Evolutionary conservation across 106 monocot species (phyloP).

Genomic region (Xerophyta viscosa): DNA sequence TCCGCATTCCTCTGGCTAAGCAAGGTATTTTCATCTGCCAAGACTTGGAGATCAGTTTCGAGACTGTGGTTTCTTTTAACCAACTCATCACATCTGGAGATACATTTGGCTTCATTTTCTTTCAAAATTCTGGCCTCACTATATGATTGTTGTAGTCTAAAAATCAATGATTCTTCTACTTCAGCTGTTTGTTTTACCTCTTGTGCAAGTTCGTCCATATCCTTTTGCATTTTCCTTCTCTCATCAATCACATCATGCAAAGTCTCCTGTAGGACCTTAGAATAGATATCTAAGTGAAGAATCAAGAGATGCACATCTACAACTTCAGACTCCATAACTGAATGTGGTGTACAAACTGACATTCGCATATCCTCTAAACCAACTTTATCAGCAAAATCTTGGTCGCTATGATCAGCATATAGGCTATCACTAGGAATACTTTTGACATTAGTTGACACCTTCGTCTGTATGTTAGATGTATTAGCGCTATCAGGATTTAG

Average conservation of each 20-base stretch:
- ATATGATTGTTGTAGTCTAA: constrained; percentile 28
- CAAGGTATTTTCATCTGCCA: constrained; percentile 37
- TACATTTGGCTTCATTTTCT: constrained; percentile 38
- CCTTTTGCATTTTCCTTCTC: constrained; percentile 27
- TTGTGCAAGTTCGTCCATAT: constrained; percentile 29
- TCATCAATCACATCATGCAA: constrained; percentile 27
- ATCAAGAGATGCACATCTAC: constrained; percentile 35
- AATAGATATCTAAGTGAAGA: constrained; percentile 45
- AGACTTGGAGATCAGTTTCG: constrained; percentile 46
- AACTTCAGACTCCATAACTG: constrained; percentile 38
- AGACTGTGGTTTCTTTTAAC: constrained; percentile 34
- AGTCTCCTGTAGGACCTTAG: constrained; percentile 52
- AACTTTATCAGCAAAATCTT: constrained; percentile 9
- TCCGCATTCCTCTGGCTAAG: constrained; percentile 41
- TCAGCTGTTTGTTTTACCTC: constrained; percentile 36
- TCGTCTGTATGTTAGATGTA: not conserved
- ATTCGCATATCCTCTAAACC: constrained; percentile 23
- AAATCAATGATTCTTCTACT: constrained; percentile 31
- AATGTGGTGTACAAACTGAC: constrained; percentile 7
- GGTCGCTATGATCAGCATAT: constrained; percentile 5
- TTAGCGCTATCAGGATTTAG: not conserved
- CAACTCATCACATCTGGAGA: constrained; percentile 54
- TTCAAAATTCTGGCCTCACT: constrained; percentile 34
- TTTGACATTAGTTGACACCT: constrained; percentile 3
- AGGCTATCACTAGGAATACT: not conserved